A percentile compares a stretch with the other conserved stretches of the same genome.
Conservation (phyloP, 352 stramenopile genomes). For the Globisporangium barbulae region DNA sequence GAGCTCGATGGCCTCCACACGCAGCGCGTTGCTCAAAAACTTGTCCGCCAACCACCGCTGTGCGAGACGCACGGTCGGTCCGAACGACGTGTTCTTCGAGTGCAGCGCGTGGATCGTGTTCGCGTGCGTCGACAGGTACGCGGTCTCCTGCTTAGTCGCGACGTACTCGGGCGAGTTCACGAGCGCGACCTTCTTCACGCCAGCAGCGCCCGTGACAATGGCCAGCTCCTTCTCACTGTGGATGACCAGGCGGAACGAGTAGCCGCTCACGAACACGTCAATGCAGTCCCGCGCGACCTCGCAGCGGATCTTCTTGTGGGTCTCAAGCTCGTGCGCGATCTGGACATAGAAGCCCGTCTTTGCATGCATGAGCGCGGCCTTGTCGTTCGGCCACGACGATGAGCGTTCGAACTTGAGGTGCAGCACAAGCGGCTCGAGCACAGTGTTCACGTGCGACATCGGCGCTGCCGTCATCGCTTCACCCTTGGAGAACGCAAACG, state of each 20-base stretch:
- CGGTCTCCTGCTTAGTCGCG: constrained; percentile 47
- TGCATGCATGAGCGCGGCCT: constrained; percentile 67
- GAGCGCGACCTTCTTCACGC: constrained; percentile 53
- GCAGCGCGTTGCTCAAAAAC: constrained; percentile 63
- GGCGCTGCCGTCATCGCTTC: constrained; percentile 52
- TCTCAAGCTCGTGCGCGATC: constrained; percentile 77
- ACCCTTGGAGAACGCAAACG: constrained; percentile 77
- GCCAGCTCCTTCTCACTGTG: constrained; percentile 73
- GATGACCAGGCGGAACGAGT: constrained; percentile 81
- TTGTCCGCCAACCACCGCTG: constrained; percentile 83
- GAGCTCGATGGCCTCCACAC: constrained; percentile 73
- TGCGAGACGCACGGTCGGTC: constrained; percentile 74
- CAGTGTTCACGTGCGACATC: constrained; percentile 63
- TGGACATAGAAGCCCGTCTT: constrained; percentile 91
- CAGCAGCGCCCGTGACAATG: constrained; percentile 55
- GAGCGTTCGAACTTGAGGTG: constrained; percentile 84
- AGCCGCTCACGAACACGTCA: constrained; percentile 82
- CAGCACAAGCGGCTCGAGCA: constrained; percentile 70
- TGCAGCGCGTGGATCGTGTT: constrained; percentile 76
- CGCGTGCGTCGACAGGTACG: constrained; percentile 66
- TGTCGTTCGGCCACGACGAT: constrained; percentile 84
- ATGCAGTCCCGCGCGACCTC: constrained; percentile 71
- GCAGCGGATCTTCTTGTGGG: constrained; percentile 52
- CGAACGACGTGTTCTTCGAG: constrained; percentile 73
- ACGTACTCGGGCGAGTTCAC: constrained; percentile 66